These are phyloP conservation scores for Gossypium anomalum DNA, from an alignment of 345 rosid species.

Conservation along the genomic window DNA sequence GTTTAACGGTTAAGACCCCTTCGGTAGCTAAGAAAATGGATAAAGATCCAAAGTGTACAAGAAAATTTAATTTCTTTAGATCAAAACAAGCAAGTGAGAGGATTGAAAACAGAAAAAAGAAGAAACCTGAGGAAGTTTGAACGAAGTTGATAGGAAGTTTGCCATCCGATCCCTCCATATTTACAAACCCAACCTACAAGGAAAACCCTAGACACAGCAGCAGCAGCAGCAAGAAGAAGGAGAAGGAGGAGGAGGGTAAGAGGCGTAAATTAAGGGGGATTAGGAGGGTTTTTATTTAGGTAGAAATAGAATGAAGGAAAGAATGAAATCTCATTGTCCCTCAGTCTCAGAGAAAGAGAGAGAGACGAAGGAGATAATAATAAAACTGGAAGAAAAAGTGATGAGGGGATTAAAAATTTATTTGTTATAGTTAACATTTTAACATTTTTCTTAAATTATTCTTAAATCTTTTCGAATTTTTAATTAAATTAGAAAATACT, in stretches of 20 bases:
- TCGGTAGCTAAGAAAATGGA: background rate
- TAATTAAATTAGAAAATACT: too few relatives aligned
- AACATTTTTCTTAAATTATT: background rate
- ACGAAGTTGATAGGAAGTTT: conserved; percentile 36
- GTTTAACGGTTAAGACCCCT: background rate
- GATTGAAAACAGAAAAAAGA: background rate
- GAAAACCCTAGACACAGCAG: conserved; percentile 22
- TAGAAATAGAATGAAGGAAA: background rate
- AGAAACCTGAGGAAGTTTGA: conserved; percentile 46
- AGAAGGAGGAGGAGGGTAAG: background rate
- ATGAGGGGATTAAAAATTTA: background rate
- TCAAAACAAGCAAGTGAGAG: background rate
- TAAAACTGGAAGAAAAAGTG: background rate
- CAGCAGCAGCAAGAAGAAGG: background rate
- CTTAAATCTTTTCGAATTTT: too few relatives aligned
- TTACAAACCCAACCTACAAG: conserved; percentile 19
- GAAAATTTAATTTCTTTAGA: background rate
- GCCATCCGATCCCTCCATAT: conserved; percentile 64
- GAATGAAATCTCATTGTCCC: conserved; percentile 15
- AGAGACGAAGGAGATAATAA: background rate
- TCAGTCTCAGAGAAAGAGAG: conserved; percentile 12
- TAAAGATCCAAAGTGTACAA: conserved; percentile 1
- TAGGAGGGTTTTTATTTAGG: conserved; percentile 24
- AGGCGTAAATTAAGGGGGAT: background rate
- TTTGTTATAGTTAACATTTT: background rate